Conservation (phyloP, 495 filamentous ascomycete genomes). For the Zalerion maritima region DNA sequence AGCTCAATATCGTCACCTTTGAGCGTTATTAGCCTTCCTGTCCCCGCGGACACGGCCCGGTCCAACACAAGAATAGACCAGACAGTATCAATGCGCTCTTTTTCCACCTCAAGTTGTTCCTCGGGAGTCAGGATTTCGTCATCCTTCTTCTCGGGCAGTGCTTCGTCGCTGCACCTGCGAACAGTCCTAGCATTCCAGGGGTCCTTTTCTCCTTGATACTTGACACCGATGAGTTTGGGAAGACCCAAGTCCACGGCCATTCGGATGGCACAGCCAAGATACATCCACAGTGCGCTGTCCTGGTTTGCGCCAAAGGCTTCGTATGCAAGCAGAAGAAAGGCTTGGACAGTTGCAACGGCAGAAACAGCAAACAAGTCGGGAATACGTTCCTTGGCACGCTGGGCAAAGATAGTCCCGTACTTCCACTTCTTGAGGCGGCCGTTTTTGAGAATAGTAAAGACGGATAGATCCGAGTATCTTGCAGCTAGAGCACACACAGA, state of each 20-base stretch:
- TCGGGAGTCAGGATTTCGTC: constrained; percentile 26
- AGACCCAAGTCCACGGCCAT: constrained; percentile 78
- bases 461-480: constrained; percentile 58
- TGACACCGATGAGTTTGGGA: constrained; percentile 61
- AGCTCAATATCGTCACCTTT: constrained; percentile 72
- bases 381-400: constrained; percentile 56
- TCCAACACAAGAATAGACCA: constrained; percentile 82
- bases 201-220: constrained; percentile 46
- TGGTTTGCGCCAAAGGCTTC: constrained; percentile 74
- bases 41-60: constrained; percentile 71
- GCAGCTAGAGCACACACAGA: constrained; percentile 68
- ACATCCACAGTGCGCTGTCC: constrained; percentile 85
- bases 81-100: constrained; percentile 68
- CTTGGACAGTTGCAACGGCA: constrained; percentile 64
- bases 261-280: constrained; percentile 67
- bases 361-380: constrained; percentile 68
- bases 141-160: constrained; percentile 18
- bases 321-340: constrained; percentile 68
- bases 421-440: constrained; percentile 39
- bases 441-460: constrained; percentile 42
- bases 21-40: constrained; percentile 64
- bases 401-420: constrained; percentile 61
- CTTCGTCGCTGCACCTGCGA: constrained; percentile 13
- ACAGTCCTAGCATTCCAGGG: constrained; percentile 28
- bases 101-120: constrained; percentile 45